Conservation (phyloP, 306 rosid species). For the Trichosanthes truncata region DNA sequence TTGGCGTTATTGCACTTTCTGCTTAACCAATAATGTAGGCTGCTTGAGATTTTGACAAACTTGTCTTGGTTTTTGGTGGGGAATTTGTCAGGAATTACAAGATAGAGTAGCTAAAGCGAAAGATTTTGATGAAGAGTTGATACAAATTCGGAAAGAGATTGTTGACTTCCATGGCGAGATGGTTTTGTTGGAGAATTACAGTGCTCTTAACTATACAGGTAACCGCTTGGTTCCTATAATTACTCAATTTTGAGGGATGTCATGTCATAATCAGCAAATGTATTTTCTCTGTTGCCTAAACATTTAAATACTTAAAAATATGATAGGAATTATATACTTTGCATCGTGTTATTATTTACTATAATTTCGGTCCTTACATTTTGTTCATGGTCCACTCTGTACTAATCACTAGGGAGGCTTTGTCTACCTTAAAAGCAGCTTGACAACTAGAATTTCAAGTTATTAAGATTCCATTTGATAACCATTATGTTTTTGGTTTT, state of each 20-base stretch:
- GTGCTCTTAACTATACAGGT: constrained; percentile 99
- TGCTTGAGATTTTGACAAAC: neutral
- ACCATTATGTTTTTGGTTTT: too few relatives aligned
- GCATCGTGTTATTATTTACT: neutral
- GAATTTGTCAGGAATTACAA: constrained; percentile 58
- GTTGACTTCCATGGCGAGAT: constrained; percentile 99
- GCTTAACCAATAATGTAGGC: neutral
- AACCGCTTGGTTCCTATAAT: neutral
- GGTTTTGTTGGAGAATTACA: constrained; percentile 93
- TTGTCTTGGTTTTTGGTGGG: neutral
- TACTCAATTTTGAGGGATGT: neutral
- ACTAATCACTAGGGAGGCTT: neutral
- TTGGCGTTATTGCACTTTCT: neutral
- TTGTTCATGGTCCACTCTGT: neutral
- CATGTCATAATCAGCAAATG: neutral
- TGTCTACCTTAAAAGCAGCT: neutral
- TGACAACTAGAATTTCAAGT: neutral
- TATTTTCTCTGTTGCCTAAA: neutral
- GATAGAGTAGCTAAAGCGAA: constrained; percentile 74
- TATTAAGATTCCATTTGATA: too few relatives aligned
- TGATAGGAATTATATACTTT: neutral
- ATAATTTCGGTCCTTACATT: neutral
- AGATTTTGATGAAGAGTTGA: constrained; percentile 57
- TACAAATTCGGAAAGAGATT: constrained; percentile 74
- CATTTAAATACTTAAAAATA: neutral